A percentile compares a stretch with the other conserved stretches of the same genome.
Evolutionary conservation across 257 asterid species (phyloP).

Genomic region (Solanum piurae): DNA sequence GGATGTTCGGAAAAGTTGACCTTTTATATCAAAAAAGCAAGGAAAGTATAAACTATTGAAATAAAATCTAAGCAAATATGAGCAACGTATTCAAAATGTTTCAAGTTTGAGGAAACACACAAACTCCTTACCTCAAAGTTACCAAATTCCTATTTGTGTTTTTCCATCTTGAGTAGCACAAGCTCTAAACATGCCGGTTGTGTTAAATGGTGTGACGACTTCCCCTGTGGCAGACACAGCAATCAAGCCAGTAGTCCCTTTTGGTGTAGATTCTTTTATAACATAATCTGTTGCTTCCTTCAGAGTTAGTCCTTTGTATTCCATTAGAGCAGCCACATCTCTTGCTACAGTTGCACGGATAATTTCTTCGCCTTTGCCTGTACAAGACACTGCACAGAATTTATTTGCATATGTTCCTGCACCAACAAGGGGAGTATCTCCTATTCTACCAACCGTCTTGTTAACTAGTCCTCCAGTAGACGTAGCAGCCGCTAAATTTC

Average conservation of each 20-base stretch:
- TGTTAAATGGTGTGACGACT: conserved; percentile 62
- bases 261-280: conserved; percentile 44
- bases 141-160: conserved; percentile 62
- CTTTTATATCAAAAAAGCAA: background rate
- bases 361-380: conserved; percentile 79
- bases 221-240: conserved; percentile 79
- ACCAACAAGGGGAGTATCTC: conserved; percentile 84
- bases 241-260: conserved; percentile 49
- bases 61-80: background rate
- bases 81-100: background rate
- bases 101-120: background rate
- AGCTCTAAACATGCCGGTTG: conserved; percentile 85
- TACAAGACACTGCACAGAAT: conserved; percentile 80
- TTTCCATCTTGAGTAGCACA: conserved; percentile 76
- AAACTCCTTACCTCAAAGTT: background rate
- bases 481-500: conserved; percentile 80
- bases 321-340: conserved; percentile 93
- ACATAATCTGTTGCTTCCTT: conserved; percentile 58
- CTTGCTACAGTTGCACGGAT: conserved; percentile 81
- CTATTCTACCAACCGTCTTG: conserved; percentile 88
- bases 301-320: conserved; percentile 76
- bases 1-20: background rate
- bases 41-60: background rate
- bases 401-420: conserved; percentile 82
- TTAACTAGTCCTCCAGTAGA: conserved; percentile 92